A percentile compares a stretch with the other conserved stretches of the same genome.
phyloP scores from a whole-genome alignment of 495 filamentous ascomycete species.

The Bombardia bombarda region DNA sequence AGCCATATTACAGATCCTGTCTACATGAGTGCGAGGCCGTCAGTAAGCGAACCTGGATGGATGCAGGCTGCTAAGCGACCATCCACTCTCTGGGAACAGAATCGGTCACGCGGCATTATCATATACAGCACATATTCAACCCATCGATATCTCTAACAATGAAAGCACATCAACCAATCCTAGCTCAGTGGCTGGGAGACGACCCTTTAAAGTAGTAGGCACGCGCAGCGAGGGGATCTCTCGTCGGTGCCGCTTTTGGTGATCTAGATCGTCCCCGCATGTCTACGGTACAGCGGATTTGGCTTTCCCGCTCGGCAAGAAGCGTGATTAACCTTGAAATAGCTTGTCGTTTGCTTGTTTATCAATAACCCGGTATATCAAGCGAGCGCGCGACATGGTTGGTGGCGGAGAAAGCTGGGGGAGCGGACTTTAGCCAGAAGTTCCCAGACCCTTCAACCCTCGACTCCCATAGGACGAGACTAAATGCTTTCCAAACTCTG shows the following conservation, averaged over 20 bases:
- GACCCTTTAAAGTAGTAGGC: too few relatives aligned
- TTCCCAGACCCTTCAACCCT: neutral
- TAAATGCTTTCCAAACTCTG: constrained; percentile 1
- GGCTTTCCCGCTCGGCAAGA: constrained; percentile 3
- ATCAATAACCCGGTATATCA: constrained; percentile 1
- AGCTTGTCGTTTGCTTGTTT: neutral
- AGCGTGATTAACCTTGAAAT: neutral
- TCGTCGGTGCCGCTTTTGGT: too few relatives aligned
- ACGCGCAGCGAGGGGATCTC: too few relatives aligned
- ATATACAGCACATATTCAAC: too few relatives aligned
- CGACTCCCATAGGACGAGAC: constrained; percentile 2
- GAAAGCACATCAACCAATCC: too few relatives aligned
- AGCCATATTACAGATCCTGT: too few relatives aligned
- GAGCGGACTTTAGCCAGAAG: constrained; percentile 11
- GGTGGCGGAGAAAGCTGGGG: constrained; percentile 1
- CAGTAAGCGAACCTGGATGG: neutral
- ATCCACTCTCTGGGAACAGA: neutral
- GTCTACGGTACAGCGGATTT: constrained; percentile 2
- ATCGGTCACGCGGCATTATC: neutral
- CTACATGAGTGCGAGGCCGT: too few relatives aligned
- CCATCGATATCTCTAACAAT: too few relatives aligned
- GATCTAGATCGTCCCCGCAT: too few relatives aligned
- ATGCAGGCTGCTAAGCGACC: neutral
- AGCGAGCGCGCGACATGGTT: constrained; percentile 1
- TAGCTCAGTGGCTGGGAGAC: too few relatives aligned